These are phyloP conservation scores for Diplotaxis tenuifolia DNA, from an alignment of 345 rosid species.

Conservation along the genomic window DNA sequence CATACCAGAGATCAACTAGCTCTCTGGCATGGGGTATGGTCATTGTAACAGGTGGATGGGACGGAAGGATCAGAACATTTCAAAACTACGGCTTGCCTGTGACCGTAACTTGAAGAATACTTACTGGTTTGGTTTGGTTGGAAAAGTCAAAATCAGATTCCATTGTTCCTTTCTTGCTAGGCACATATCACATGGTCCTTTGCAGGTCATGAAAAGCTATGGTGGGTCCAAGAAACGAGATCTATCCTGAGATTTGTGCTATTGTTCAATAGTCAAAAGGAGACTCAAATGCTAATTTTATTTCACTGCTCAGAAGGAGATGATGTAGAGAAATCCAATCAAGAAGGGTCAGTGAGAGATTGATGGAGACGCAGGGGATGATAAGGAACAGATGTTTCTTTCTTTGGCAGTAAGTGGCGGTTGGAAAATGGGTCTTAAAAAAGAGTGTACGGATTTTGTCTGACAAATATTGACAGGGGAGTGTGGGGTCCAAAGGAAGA, in stretches of 20 bases:
- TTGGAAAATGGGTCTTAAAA: slow-evolving; percentile 16
- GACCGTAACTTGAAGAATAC: slow-evolving; percentile 13
- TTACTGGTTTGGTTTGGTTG: neutral
- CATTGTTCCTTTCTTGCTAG: slow-evolving; percentile 34
- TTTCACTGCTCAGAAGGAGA: neutral
- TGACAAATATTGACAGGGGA: slow-evolving; percentile 31
- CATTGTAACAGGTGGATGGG: slow-evolving; percentile 87
- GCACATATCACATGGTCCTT: slow-evolving; percentile 33
- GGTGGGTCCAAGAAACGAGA: slow-evolving; percentile 33
- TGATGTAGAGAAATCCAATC: slow-evolving; percentile 19
- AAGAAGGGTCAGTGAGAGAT: slow-evolving; percentile 30
- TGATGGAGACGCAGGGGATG: slow-evolving; percentile 37
- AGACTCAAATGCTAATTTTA: neutral
- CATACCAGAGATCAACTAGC: slow-evolving; percentile 62
- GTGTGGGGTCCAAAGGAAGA: slow-evolving; percentile 23
- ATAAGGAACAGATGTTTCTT: slow-evolving; percentile 29
- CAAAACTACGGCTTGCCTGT: slow-evolving; percentile 92
- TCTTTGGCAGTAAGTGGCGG: slow-evolving; percentile 36
- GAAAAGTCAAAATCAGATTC: slow-evolving; percentile 24
- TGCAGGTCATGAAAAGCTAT: slow-evolving; percentile 7
- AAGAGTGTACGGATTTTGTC: slow-evolving; percentile 36
- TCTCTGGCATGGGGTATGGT: slow-evolving; percentile 93
- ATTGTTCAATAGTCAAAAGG: slow-evolving; percentile 16
- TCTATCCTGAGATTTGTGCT: slow-evolving; percentile 7
- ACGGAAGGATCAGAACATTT: slow-evolving; percentile 86